These are phyloP conservation scores for thale cress (Arabidopsis thaliana) DNA, from an alignment of 345 rosid genomes.

Conservation along the genomic window TAIR10.1 NC_003071.7:13905001-13905500, in stretches of 20 bases:
- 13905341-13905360: background rate
- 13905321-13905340: background rate
- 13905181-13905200: background rate
- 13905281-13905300: background rate
- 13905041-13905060: slow-evolving; percentile 38
- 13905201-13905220: background rate
- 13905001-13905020: slow-evolving; percentile 36
- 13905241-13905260: background rate
- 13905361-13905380: too few relatives aligned
- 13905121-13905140: slow-evolving; percentile 3
- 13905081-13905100: background rate
- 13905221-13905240: background rate
- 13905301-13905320: background rate
- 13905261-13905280: background rate
- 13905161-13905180: background rate
- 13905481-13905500: background rate
- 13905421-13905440: background rate
- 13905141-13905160: background rate
- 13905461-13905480: background rate
- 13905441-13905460: background rate
- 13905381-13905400: background rate
- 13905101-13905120: slow-evolving; percentile 28
- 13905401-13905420: background rate
- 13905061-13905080: slow-evolving; percentile 9
- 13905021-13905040: slow-evolving; percentile 5